Evolutionary conservation across 2,329 filamentous ascomycete genomes (phyloP), one percentile per base, ranked within the genome.

Genomic region (Monosporascus sp.): DNA sequence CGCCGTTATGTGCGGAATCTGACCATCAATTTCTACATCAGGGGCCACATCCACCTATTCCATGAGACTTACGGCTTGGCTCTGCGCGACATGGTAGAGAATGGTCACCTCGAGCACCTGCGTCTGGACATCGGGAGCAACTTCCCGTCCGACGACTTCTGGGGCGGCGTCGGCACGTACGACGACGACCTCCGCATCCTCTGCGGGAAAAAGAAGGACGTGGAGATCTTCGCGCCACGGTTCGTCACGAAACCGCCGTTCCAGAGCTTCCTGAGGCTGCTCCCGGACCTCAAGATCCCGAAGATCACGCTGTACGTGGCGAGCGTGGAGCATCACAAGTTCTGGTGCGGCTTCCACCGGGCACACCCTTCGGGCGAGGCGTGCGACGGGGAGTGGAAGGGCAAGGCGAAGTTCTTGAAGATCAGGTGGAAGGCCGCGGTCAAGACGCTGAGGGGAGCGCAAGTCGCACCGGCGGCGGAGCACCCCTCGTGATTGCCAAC

Each of bases 281-380:
- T 67, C 5, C 37, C 47, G 15, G 53, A 56, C 4, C 53, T 55
- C 1, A 47, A 37, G 7, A 48, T 62, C 8, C 53, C 51, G 17
- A 55, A 62, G 47, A 47, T 61, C 3, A 48, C 51, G 1, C 38
- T 64, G 2, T 56, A 48, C n/a, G 50, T 65, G 47, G 55, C 60
- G 6, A 56, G 54, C 25, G 22, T 47, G 2, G 61, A 64, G 15
- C 64, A 67, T 25, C 54, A 58, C 5, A 44, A 37, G 3, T 64
- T 67, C 51, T 67, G 63, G 64, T 66, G 64, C 24, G 49, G 38
- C 2, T 66, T 63, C 46, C 63, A 66, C 44, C 60, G 60, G 8
- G 39, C 44, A 4, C 51, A 58, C 25, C 47, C 59, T 20, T 53
- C 54, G 2, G 58, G 58, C 9, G 17, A 52, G 11, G 47, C 50